Evolutionary conservation across 1,284 basidiomycete genomes (phyloP), one percentile per base, ranked within the genome.

Genomic region (Austroboletus niveus): DNA sequence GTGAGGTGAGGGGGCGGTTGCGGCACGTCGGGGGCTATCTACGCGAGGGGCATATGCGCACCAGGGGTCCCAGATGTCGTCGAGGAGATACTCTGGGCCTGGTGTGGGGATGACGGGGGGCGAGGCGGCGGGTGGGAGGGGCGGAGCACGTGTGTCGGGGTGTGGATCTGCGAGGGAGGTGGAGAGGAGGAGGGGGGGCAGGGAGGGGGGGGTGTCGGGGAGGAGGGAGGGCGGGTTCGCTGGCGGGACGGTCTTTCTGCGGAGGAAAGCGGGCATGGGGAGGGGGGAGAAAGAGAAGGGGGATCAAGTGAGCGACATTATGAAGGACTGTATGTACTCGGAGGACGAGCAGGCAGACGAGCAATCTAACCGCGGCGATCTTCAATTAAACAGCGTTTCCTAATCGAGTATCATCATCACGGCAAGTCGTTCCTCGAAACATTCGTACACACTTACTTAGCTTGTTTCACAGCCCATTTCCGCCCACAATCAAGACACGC

Each of bases 201-300:
- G 59, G 24, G 62, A 48, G 4, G 65, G 60, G 27, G 62, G 56
- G 11, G 57, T 51, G 51, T 60, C 52, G 42, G 45, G 17, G n/a
- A 8, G 17, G n/a, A n/a, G 17, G 31, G 45, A 10, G 5, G 3
- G 11, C 36, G 22, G 22, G 22, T 48, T 52, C 20, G 38, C 59
- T 0, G 47, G 35, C 5, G 49, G 1, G 6, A 57, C 56, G 12
- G 43, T 30, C 32, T 77, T 78, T 70, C 70, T 79, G 68, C 75
- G 78, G 64, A 79, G 68, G 68, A 80, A 78, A 62, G 71, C 70
- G 69, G 72, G 78, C 82, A 85, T 72, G 20, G 15, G 12, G 22
- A 12, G 9, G 32, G 32, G 32, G 32, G 32, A 14, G 14, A 24
- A 35, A 20, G 24, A 9, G 36, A 17, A 10, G 32, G 14, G 40